Evolutionary conservation across 1,139 yeast species (phyloP).

Genomic region (Taphrina flavorubra): DNA sequence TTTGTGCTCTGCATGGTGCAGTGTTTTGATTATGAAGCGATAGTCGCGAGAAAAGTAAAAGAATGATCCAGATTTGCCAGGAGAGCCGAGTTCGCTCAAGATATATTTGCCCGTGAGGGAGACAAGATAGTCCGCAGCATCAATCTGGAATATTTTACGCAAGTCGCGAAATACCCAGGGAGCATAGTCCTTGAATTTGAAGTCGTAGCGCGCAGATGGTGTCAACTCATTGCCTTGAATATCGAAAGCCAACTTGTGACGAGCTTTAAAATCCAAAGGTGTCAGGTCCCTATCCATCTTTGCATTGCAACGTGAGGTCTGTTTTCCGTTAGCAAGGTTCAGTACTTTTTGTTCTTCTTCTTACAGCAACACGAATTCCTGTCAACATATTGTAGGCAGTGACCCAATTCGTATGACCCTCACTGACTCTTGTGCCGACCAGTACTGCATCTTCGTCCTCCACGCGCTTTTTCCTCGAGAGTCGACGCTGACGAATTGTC

Average conservation of each 20-base stretch:
- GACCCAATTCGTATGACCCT: constrained; percentile 90
- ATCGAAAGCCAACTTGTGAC: constrained; percentile 83
- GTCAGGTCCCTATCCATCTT: constrained; percentile 77
- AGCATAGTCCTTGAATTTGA: constrained; percentile 93
- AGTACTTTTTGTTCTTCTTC: background rate
- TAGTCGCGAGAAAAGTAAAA: constrained; percentile 94
- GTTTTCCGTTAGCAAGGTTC: constrained; percentile 50
- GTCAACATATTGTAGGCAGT: constrained; percentile 97
- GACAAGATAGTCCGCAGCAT: constrained; percentile 93
- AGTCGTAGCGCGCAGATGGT: constrained; percentile 91
- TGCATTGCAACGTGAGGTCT: constrained; percentile 79
- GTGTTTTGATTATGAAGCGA: constrained; percentile 91
- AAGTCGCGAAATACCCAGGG: constrained; percentile 93
- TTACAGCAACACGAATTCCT: constrained; percentile 77
- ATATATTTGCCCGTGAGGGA: constrained; percentile 92
- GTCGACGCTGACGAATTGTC: constrained; percentile 51
- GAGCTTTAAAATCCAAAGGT: constrained; percentile 70
- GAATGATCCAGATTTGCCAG: constrained; percentile 96
- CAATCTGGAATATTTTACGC: constrained; percentile 77
- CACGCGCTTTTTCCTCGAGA: constrained; percentile 54
- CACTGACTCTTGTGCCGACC: constrained; percentile 82
- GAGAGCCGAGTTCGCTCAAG: constrained; percentile 88
- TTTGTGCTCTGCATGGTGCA: constrained; percentile 89
- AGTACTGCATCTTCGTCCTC: constrained; percentile 65
- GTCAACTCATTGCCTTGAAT: constrained; percentile 86